Conservation (phyloP, 352 stramenopile genomes). For the Globisporangium acanthophoron region DNA sequence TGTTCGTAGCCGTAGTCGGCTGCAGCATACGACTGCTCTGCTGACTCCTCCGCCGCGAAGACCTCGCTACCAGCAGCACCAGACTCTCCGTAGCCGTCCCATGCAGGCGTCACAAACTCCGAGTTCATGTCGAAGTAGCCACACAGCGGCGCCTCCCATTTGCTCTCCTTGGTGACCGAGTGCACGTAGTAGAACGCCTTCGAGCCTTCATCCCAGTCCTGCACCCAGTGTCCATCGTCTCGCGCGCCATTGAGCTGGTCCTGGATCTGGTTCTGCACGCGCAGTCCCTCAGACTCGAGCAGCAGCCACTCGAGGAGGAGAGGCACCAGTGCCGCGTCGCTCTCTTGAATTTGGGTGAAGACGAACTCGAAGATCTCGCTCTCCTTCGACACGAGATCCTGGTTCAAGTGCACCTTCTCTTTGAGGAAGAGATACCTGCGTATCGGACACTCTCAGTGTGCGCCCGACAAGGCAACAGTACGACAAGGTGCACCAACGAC, state of each 20-base stretch:
- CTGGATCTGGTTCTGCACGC: slow-evolving; percentile 63
- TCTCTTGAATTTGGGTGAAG: slow-evolving; percentile 49
- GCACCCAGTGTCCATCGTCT: slow-evolving; percentile 50
- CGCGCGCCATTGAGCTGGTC: slow-evolving; percentile 34
- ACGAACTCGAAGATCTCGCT: slow-evolving; percentile 63
- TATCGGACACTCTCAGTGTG: not conserved
- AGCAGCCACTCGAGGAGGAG: slow-evolving; percentile 74
- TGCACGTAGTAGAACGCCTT: slow-evolving; percentile 66
- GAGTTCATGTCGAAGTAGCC: slow-evolving; percentile 64
- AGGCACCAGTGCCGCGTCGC: slow-evolving; percentile 49
- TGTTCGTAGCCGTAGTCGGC: not conserved
- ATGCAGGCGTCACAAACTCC: slow-evolving; percentile 32
- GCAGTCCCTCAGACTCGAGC: slow-evolving; percentile 60
- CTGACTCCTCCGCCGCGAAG: not conserved
- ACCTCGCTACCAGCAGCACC: not conserved
- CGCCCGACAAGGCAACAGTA: not conserved
- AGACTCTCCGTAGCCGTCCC: slow-evolving; percentile 8
- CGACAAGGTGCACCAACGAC: not conserved
- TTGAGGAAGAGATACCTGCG: slow-evolving; percentile 73
- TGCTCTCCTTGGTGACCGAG: slow-evolving; percentile 43
- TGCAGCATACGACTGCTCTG: not conserved
- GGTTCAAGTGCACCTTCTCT: slow-evolving; percentile 70
- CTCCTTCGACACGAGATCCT: slow-evolving; percentile 64
- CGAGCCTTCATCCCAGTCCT: slow-evolving; percentile 59
- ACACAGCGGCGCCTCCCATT: slow-evolving; percentile 50